A percentile compares a stretch with the other conserved stretches of the same genome.
Conservation (phyloP, 192 early-diverging fungal genomes). For the Globomyces pollinis-pini region DNA sequence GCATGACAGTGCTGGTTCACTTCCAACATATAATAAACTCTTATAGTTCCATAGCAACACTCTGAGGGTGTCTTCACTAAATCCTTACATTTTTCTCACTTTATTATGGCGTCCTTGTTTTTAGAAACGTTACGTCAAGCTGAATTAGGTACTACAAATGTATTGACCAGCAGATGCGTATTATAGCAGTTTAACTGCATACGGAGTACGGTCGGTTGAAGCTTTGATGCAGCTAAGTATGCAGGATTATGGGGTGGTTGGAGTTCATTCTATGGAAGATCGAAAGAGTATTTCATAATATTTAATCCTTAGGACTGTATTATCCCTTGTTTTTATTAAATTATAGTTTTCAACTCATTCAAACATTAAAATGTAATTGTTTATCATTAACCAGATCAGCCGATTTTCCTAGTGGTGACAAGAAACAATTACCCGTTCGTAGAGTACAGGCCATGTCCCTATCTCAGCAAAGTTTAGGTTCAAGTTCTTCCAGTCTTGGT, state of each 20-base stretch:
- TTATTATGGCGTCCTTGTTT: slow-evolving; percentile 32
- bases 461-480: slow-evolving; percentile 18
- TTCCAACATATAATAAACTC: no score
- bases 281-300: slow-evolving; percentile 29
- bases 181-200: slow-evolving; percentile 45
- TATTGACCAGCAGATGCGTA: slow-evolving; percentile 28
- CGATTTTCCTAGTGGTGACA: background rate
- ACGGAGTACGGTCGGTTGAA: slow-evolving; percentile 48
- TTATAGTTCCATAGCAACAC: background rate
- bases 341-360: slow-evolving; percentile 51
- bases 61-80: background rate
- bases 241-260: slow-evolving; percentile 54
- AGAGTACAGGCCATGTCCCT: no score
- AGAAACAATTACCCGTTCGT: background rate
- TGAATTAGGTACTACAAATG: slow-evolving; percentile 44
- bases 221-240: slow-evolving; percentile 65
- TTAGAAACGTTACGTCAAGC: slow-evolving; percentile 58
- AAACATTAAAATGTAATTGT: slow-evolving; percentile 32
- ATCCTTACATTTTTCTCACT: background rate
- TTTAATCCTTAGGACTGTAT: slow-evolving; percentile 32
- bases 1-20: no score
- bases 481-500: no score
- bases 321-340: background rate
- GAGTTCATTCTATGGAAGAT: slow-evolving; percentile 48
- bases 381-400: background rate